Base-by-base conservation (phyloP, 768 basidiomycete species). In the Rhizopogon vulgaris region DNA sequence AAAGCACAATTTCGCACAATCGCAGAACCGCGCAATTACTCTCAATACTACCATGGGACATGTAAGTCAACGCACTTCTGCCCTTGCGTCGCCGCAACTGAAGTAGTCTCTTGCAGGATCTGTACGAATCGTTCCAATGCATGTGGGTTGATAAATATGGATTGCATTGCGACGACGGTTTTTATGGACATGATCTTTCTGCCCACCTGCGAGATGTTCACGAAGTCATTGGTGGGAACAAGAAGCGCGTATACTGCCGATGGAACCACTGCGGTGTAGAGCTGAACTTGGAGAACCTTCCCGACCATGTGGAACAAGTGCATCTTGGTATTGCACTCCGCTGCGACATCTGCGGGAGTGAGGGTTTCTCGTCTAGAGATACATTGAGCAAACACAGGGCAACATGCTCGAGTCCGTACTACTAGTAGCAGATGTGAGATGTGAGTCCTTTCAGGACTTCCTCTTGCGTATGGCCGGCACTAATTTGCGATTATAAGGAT, bases 261-360 rank as follows among this genome's bases (percentile, higher is more conserved):
- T 46, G 45, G 45, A 1, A 22, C 0, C 2, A 14, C 15, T 46
- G 45, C 15, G 2, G 18, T 3, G 5, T 1, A 18, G 30, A 10
- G 8, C 0, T 46, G 8, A 46, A 46, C 1, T 18, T 18, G 14
- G 18, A 14, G 57, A 25, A 3, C 22, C 18, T 46, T 14, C 2
- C 8, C 30, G 32, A 67, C 1, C 65, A 66, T 11, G 39, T 69
- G 1, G 57, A 67, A 39, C 67, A 66, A 15, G 52, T 2, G 2
- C 67, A 66, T 18, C 47, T 66, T 3, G 41, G 32, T 9, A 57
- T 52, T 36, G 45, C 38, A 2, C 59, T 65, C 64, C 48, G 52
- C 0, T 66, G 65, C 22, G 54, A 55, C 1, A 56, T 5, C 6
- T 66, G 65, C 15, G 11, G 11, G 1, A 1, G 7, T 22, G 22